Conservation (phyloP, 345 rosid species). For the Pistacia vera region DNA sequence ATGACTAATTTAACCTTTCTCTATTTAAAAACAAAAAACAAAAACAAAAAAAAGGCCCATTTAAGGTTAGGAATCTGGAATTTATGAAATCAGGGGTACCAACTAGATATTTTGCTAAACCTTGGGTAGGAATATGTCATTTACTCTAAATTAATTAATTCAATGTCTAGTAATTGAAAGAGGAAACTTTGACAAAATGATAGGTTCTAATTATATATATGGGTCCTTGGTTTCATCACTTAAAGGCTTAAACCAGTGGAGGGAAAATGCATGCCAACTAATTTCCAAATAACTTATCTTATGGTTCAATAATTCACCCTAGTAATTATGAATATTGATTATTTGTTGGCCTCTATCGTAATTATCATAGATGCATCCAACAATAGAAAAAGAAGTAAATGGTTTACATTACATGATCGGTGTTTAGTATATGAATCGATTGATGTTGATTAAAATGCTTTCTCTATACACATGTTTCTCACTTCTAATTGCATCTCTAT, state of each 20-base stretch:
- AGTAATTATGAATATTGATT: constrained; percentile 5
- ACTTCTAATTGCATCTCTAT: not conserved
- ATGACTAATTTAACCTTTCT: too few species aligned
- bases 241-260: too few species aligned
- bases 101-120: too few species aligned
- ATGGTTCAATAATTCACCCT: not conserved
- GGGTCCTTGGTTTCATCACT: not conserved
- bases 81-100: too few species aligned
- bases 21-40: too few species aligned
- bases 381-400: not conserved
- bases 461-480: not conserved
- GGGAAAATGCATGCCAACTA: not conserved
- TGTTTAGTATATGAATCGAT: not conserved
- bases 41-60: too few species aligned
- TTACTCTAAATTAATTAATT: too few species aligned
- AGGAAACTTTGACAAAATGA: too few species aligned
- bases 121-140: too few species aligned
- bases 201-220: too few species aligned
- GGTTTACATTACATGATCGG: not conserved
- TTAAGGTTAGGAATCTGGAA: too few species aligned
- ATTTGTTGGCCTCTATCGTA: not conserved
- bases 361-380: not conserved
- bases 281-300: not conserved
- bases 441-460: not conserved
- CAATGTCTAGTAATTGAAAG: too few species aligned